phyloP scores from a whole-genome alignment of 345 rosid genomes.

The Dimocarpus longan region DNA sequence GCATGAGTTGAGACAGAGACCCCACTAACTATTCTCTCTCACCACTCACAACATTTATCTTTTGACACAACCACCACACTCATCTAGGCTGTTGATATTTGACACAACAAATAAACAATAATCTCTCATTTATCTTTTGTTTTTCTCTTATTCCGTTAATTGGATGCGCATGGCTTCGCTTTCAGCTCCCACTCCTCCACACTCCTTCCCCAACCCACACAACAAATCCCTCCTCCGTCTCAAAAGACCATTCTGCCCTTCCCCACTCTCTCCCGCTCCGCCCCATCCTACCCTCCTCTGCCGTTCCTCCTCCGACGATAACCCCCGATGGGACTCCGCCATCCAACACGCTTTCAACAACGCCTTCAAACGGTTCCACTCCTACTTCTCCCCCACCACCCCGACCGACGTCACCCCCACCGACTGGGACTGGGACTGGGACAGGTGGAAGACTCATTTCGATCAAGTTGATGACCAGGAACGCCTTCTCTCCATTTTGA shows the following conservation, averaged over 20 bases:
- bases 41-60: not conserved
- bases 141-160: too few species aligned
- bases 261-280: conserved; percentile 31
- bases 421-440: conserved; percentile 78
- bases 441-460: conserved; percentile 85
- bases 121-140: too few species aligned
- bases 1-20: too few species aligned
- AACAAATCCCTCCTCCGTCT: conserved; percentile 29
- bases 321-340: conserved; percentile 58
- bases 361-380: conserved; percentile 60
- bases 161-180: conserved; percentile 29
- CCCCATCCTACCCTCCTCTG: conserved; percentile 49
- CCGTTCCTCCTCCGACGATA: conserved; percentile 35
- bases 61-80: too few species aligned
- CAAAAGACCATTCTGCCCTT: conserved; percentile 43
- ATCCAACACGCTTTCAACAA: conserved; percentile 53
- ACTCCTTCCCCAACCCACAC: conserved; percentile 35
- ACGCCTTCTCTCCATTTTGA: conserved; percentile 68
- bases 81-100: too few species aligned
- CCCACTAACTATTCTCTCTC: not conserved
- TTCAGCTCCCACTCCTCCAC: conserved; percentile 50
- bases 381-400: conserved; percentile 47
- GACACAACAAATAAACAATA: too few species aligned
- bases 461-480: conserved; percentile 78
- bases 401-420: conserved; percentile 36